Percentiles rank a stretch among this genome's conserved stretches.
Evolutionary conservation across 2,329 filamentous ascomycete genomes (phyloP).

Genomic region (Epichloe sylvatica): DNA sequence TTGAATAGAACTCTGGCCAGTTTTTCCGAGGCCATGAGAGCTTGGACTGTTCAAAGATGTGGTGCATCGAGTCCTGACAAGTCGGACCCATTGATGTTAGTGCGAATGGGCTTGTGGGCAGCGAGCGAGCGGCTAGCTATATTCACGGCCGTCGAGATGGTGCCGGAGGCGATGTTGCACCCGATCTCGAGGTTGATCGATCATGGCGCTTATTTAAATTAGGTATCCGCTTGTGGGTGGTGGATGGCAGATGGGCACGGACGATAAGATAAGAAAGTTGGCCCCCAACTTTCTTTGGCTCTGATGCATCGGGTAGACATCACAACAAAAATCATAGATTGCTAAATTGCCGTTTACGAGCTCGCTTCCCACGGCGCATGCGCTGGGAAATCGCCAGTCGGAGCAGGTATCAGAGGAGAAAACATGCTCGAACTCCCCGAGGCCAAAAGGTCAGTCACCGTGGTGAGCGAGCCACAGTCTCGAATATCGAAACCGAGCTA

Average conservation of each 20-base stretch:
- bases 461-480: no score
- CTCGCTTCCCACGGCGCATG: neutral
- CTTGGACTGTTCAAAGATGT: neutral
- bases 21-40: neutral
- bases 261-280: constrained; percentile 14
- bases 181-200: no score
- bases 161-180: no score
- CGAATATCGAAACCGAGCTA: neutral
- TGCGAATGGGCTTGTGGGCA: neutral
- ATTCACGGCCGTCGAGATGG: no score
- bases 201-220: neutral
- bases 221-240: neutral
- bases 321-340: neutral
- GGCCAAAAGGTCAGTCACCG: constrained; percentile 17
- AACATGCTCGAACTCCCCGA: constrained; percentile 18
- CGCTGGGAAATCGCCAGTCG: neutral
- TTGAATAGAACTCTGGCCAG: neutral
- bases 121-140: neutral
- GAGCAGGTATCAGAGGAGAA: neutral
- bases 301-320: no score
- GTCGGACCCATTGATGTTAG: neutral
- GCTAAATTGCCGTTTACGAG: neutral
- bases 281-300: neutral
- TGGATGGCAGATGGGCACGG: constrained; percentile 1
- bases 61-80: neutral